These are phyloP conservation scores for Eutrema salsugineum DNA, from an alignment of 441 rosid species.

Conservation along the genomic window DNA sequence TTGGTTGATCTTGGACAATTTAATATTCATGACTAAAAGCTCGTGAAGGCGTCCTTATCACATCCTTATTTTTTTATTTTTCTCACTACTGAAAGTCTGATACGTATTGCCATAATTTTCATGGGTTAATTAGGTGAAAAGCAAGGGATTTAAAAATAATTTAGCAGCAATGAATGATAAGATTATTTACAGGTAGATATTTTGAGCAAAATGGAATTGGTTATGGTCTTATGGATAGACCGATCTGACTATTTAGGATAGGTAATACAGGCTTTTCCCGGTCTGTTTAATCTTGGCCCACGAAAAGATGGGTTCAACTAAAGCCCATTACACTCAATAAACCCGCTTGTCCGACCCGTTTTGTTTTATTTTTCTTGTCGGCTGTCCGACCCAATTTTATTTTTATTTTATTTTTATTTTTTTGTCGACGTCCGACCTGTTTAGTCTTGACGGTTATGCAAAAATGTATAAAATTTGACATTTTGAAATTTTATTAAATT, in stretches of 20 bases:
- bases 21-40: not conserved
- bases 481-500: not conserved
- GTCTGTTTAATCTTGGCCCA: not conserved
- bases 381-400: too few relatives aligned
- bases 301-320: not conserved
- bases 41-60: not conserved
- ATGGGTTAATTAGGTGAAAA: slow-evolving; percentile 1
- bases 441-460: not conserved
- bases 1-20: not conserved
- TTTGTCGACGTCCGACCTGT: too few relatives aligned
- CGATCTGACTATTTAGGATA: too few relatives aligned
- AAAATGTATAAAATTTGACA: too few relatives aligned
- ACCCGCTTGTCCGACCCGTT: not conserved
- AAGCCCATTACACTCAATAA: not conserved
- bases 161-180: not conserved
- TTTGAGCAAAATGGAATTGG: not conserved
- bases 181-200: not conserved
- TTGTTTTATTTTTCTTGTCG: too few relatives aligned
- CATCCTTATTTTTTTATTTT: not conserved
- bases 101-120: not conserved
- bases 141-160: not conserved
- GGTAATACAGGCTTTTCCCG: not conserved
- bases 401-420: too few relatives aligned
- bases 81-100: not conserved
- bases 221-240: not conserved